Percentiles rank a stretch among this genome's conserved stretches.
These are phyloP conservation scores for Dioscorea dumetorum DNA, from an alignment of 106 monocot species.

Conservation along the genomic window DNA sequence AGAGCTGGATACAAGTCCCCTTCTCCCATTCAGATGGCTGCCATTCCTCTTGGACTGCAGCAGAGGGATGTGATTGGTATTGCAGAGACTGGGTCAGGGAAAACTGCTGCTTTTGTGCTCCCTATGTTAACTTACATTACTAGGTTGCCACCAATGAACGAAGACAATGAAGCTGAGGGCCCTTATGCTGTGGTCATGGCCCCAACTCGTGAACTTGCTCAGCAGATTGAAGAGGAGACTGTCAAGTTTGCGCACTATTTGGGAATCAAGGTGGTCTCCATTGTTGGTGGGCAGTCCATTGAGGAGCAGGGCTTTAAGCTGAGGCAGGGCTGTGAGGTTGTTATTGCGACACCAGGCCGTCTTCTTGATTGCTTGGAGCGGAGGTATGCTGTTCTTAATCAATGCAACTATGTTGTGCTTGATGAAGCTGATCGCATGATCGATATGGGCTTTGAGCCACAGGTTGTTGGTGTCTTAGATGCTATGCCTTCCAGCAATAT, in stretches of 20 bases:
- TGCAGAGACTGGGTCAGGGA: slow-evolving; percentile 96
- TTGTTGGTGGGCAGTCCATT: slow-evolving; percentile 97
- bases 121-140: too few species aligned
- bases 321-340: slow-evolving; percentile 94
- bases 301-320: slow-evolving; percentile 96
- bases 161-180: too few species aligned
- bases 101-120: slow-evolving; percentile 91
- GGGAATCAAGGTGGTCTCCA: slow-evolving; percentile 94
- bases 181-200: too few species aligned
- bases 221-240: too few species aligned
- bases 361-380: slow-evolving; percentile 88
- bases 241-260: slow-evolving; percentile 91
- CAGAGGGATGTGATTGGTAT: slow-evolving; percentile 96
- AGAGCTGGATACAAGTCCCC: slow-evolving; percentile 83
- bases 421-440: slow-evolving; percentile 99
- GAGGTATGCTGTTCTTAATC: slow-evolving; percentile 91
- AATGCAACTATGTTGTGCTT: slow-evolving; percentile 98
- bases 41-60: slow-evolving; percentile 94
- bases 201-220: too few species aligned
- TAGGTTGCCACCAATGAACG: too few species aligned
- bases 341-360: slow-evolving; percentile 92
- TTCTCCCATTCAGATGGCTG: slow-evolving; percentile 97
- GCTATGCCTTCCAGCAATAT: slow-evolving; percentile 97
- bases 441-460: slow-evolving; percentile 99
- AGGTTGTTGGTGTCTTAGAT: slow-evolving; percentile 98